These are phyloP conservation scores for Penicillium malachiteum DNA, from an alignment of 495 filamentous ascomycete genomes.

Conservation along the genomic window DNA sequence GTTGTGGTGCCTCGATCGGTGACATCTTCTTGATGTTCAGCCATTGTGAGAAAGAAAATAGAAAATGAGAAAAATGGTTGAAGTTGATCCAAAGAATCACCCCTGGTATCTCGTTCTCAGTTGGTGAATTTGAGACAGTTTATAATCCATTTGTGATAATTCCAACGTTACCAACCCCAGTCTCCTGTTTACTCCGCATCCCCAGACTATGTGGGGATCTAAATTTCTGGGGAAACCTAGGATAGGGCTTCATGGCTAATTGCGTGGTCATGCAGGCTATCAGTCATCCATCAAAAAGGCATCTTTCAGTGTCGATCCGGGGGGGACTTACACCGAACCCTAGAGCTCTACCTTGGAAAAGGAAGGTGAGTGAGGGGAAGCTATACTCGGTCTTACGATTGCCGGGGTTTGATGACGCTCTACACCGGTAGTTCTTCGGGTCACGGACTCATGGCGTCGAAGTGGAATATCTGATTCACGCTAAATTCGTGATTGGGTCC, in stretches of 20 bases:
- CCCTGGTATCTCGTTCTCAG: too few species aligned
- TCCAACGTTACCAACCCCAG: not conserved
- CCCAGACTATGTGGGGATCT: not conserved
- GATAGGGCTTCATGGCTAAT: conserved; percentile 2
- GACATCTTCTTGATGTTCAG: conserved; percentile 19
- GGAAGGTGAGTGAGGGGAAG: not conserved
- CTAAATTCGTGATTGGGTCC: too few species aligned
- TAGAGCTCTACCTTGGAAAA: not conserved
- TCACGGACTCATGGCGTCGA: too few species aligned
- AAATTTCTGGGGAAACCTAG: conserved; percentile 2
- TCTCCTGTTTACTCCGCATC: conserved; percentile 9
- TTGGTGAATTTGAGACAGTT: not conserved
- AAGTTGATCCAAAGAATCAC: too few species aligned
- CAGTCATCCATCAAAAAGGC: conserved; percentile 2
- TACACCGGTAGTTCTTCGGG: not conserved
- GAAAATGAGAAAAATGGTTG: not conserved
- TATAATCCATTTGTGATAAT: not conserved
- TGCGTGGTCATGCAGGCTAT: not conserved
- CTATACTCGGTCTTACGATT: not conserved
- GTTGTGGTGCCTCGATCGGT: conserved; percentile 9
- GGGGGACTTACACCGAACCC: conserved; percentile 5
- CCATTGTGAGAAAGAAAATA: conserved; percentile 5
- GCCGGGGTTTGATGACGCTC: not conserved
- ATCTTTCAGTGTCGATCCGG: conserved; percentile 6
- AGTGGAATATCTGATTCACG: too few species aligned